Conservation (phyloP, 768 basidiomycete genomes). For the Boletus rex-veris region DNA sequence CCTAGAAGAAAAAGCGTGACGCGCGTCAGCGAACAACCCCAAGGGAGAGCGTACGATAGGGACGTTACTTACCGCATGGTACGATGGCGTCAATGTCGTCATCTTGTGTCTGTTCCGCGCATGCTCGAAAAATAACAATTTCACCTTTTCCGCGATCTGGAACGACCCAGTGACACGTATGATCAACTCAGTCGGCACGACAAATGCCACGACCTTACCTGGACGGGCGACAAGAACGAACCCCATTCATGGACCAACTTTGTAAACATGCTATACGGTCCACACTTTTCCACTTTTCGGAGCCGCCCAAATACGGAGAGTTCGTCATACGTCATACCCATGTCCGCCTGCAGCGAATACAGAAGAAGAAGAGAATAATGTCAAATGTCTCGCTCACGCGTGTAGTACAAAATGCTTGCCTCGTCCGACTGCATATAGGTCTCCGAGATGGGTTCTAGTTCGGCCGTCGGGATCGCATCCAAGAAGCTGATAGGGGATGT, state of each 20-base stretch:
- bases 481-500: constrained; percentile 61
- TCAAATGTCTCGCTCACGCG: too few species aligned
- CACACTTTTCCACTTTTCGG: constrained; percentile 95
- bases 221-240: constrained; percentile 69
- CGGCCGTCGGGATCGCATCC: constrained; percentile 89
- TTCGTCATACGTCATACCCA: constrained; percentile 99
- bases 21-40: background rate
- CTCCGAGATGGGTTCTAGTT: constrained; percentile 92
- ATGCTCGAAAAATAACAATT: constrained; percentile 94
- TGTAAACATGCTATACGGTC: constrained; percentile 96
- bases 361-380: background rate
- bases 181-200: constrained; percentile 25
- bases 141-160: constrained; percentile 93
- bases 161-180: constrained; percentile 22
- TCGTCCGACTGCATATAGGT: constrained; percentile 96
- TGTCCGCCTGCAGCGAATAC: constrained; percentile 63
- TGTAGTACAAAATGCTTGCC: constrained; percentile 28
- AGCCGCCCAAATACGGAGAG: constrained; percentile 90
- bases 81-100: constrained; percentile 91
- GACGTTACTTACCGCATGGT: constrained; percentile 72
- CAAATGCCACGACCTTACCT: constrained; percentile 46
- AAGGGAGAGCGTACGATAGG: too few species aligned
- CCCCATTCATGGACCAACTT: constrained; percentile 97
- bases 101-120: constrained; percentile 98
- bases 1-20: constrained; percentile 42